A percentile compares a stretch with the other conserved stretches of the same genome.
phyloP scores from a whole-genome alignment of 495 filamentous ascomycete genomes.

The Pyrenopolyporus hunteri region DNA sequence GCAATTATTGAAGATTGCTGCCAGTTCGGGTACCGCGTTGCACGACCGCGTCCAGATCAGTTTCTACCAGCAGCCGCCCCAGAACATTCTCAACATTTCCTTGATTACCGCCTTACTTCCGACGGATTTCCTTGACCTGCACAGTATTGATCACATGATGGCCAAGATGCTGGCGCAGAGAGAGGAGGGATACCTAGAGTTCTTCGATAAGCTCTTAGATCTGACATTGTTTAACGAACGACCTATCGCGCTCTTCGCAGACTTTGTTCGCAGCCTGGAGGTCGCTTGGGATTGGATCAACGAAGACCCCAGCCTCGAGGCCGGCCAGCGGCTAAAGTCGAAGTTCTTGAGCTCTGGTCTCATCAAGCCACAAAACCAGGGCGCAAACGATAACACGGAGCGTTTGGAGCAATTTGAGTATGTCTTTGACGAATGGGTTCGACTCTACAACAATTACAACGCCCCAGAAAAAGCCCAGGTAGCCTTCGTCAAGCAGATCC shows the following conservation, averaged over 20 bases:
- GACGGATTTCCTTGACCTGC: constrained; percentile 76
- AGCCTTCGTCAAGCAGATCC: constrained; percentile 85
- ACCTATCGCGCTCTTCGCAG: constrained; percentile 76
- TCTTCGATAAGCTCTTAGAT: constrained; percentile 76
- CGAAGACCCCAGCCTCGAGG: constrained; percentile 70
- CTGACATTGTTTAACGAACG: constrained; percentile 76
- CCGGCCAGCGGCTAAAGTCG: constrained; percentile 70
- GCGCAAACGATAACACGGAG: constrained; percentile 29
- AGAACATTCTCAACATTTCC: constrained; percentile 77
- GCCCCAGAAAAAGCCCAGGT: constrained; percentile 71
- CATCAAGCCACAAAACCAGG: constrained; percentile 49
- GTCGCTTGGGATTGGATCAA: constrained; percentile 82
- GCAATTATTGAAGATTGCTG: constrained; percentile 77
- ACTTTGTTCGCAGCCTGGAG: constrained; percentile 83
- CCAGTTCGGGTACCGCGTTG: constrained; percentile 68
- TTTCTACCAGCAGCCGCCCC: constrained; percentile 67
- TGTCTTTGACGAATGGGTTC: constrained; percentile 92
- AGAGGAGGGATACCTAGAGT: constrained; percentile 71
- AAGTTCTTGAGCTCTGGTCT: constrained; percentile 71
- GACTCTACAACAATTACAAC: constrained; percentile 74
- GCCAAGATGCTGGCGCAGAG: constrained; percentile 72
- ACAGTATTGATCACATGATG: constrained; percentile 77
- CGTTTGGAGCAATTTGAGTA: constrained; percentile 88
- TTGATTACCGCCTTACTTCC: constrained; percentile 76
- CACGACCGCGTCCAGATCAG: constrained; percentile 72